Conservation (phyloP, 345 rosid species). For the Camelina hispida region DNA sequence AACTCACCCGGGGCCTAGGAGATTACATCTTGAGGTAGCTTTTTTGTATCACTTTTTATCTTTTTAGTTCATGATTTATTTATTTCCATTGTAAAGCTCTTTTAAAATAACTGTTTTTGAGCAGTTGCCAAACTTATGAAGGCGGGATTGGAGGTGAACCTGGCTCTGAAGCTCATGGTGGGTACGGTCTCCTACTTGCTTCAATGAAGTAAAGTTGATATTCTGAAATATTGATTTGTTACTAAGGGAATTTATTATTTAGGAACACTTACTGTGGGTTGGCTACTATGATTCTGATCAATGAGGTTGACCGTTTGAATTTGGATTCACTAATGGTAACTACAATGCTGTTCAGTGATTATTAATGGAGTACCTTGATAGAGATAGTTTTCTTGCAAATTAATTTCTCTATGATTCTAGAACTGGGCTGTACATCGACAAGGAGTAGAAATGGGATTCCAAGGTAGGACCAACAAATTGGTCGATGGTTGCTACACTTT, state of each 20-base stretch:
- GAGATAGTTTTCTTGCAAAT: slow-evolving; percentile 1
- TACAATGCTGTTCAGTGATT: slow-evolving; percentile 20
- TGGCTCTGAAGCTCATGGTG: slow-evolving; percentile 99
- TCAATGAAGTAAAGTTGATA: slow-evolving; percentile 15
- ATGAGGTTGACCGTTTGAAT: slow-evolving; percentile 74
- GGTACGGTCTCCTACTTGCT: slow-evolving; percentile 64
- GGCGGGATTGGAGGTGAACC: slow-evolving; percentile 99
- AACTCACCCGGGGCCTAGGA: slow-evolving; percentile 72
- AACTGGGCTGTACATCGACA: slow-evolving; percentile 90
- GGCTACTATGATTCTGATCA: slow-evolving; percentile 90
- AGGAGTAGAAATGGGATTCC: slow-evolving; percentile 97
- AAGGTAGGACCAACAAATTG: slow-evolving; percentile 95
- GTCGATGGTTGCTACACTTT: slow-evolving; percentile 99
- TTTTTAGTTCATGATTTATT: background rate
- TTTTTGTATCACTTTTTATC: slow-evolving; percentile 27
- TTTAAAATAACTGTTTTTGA: slow-evolving; percentile 32
- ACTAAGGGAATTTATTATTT: slow-evolving; percentile 36
- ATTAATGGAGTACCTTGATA: slow-evolving; percentile 10
- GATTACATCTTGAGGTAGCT: slow-evolving; percentile 86
- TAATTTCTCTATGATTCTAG: slow-evolving; percentile 46
- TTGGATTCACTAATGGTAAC: slow-evolving; percentile 74
- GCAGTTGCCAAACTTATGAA: slow-evolving; percentile 97
- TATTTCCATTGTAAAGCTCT: background rate
- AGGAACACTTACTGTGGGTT: slow-evolving; percentile 95
- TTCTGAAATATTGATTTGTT: background rate